These are phyloP conservation scores for Aspergillus sp. DNA, from an alignment of 2,329 filamentous ascomycete species.

Conservation along the genomic window DNA sequence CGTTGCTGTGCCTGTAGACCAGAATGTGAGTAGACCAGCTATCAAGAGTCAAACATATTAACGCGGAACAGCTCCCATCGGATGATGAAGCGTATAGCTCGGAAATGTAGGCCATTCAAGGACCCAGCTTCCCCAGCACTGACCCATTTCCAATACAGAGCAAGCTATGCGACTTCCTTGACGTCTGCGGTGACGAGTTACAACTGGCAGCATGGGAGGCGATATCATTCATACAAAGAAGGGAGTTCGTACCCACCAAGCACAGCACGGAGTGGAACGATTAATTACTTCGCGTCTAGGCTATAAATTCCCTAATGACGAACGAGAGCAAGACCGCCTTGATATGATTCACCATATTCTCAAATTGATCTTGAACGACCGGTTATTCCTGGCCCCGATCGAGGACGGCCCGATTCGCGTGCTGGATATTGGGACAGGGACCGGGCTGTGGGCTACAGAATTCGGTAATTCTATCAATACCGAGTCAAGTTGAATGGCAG, in stretches of 20 bases:
- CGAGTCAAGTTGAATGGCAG: not conserved
- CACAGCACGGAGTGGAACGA: no score
- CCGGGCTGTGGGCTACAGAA: constrained; percentile 28
- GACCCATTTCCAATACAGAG: not conserved
- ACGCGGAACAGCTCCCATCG: not conserved
- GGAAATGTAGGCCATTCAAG: not conserved
- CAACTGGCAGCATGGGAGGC: constrained; percentile 4
- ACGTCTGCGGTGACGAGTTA: not conserved
- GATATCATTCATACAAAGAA: constrained; percentile 9
- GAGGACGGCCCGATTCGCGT: constrained; percentile 13
- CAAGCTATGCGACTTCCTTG: constrained; percentile 5
- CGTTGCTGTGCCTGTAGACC: not conserved
- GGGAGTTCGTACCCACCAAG: not conserved
- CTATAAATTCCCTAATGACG: constrained; percentile 14
- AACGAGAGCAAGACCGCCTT: constrained; percentile 8
- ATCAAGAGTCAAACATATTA: no score
- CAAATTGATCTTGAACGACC: constrained; percentile 26
- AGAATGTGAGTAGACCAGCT: not conserved
- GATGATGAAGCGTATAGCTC: not conserved
- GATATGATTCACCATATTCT: constrained; percentile 28
- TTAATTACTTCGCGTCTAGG: not conserved
- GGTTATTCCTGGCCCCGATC: constrained; percentile 25
- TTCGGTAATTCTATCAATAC: constrained; percentile 14
- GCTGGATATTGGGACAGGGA: constrained; percentile 28
- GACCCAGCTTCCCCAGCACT: not conserved